Conservation (phyloP, 345 rosid genomes). For the Linum tenue region DNA sequence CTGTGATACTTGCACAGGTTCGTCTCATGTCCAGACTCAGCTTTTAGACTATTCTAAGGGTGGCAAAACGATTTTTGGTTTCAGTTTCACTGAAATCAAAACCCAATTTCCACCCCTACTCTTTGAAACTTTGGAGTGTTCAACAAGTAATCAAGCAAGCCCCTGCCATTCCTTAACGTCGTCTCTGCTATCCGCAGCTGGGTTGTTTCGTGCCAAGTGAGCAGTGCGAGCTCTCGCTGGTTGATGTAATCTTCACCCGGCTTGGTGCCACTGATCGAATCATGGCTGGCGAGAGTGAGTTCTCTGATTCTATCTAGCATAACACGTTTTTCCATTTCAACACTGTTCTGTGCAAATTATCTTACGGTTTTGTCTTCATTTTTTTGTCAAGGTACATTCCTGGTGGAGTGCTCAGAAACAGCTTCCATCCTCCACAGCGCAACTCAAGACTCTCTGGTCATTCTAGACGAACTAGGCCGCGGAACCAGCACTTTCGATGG, state of each 20-base stretch:
- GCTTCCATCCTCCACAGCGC: slow-evolving; percentile 92
- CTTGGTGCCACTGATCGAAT: slow-evolving; percentile 90
- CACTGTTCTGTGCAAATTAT: neutral
- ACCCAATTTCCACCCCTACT: no score
- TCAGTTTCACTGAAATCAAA: no score
- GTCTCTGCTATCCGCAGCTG: slow-evolving; percentile 37
- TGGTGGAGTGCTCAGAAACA: slow-evolving; percentile 90
- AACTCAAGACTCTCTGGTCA: slow-evolving; percentile 77
- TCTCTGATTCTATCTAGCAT: no score
- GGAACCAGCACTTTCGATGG: slow-evolving; percentile 98
- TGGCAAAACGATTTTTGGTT: no score
- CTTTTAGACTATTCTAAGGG: neutral
- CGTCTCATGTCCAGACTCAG: slow-evolving; percentile 15
- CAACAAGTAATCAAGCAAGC: no score
- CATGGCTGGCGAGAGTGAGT: slow-evolving; percentile 94
- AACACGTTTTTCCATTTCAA: neutral
- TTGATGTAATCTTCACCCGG: slow-evolving; percentile 78
- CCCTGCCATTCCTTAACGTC: neutral
- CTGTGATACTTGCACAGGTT: slow-evolving; percentile 86
- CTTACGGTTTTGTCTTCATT: neutral
- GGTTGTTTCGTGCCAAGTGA: slow-evolving; percentile 82
- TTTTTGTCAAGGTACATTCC: slow-evolving; percentile 59
- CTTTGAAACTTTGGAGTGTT: neutral
- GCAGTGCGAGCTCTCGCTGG: slow-evolving; percentile 56
- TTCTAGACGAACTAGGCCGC: slow-evolving; percentile 93